phyloP scores from a whole-genome alignment of 1,284 basidiomycete species.

The Marasmius oreades region DNA sequence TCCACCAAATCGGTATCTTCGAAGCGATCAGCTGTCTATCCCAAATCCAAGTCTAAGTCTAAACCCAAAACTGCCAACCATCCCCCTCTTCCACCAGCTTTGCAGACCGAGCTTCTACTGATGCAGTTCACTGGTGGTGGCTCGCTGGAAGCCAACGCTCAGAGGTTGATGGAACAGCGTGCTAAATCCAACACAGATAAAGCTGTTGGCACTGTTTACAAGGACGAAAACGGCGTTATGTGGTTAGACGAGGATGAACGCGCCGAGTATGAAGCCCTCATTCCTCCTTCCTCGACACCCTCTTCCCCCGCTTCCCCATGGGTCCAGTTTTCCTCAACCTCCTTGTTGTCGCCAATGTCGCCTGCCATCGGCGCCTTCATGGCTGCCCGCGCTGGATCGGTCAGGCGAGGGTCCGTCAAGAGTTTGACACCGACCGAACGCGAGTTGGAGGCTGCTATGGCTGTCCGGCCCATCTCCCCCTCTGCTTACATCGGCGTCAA shows the following conservation, averaged over 20 bases:
- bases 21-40: background rate
- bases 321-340: slow-evolving; percentile 2
- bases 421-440: slow-evolving; percentile 3
- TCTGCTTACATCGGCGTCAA: background rate
- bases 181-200: slow-evolving; percentile 32
- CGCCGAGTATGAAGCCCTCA: slow-evolving; percentile 60
- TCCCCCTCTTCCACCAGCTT: slow-evolving; percentile 39
- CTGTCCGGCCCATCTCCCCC: background rate
- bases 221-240: slow-evolving; percentile 57
- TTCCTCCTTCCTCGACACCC: slow-evolving; percentile 21
- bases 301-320: slow-evolving; percentile 7
- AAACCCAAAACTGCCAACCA: slow-evolving; percentile 29
- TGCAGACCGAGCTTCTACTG: slow-evolving; percentile 59
- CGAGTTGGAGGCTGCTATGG: background rate
- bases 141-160: slow-evolving; percentile 50
- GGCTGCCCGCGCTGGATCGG: background rate
- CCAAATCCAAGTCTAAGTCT: slow-evolving; percentile 23
- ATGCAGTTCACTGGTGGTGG: slow-evolving; percentile 69
- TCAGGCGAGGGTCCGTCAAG: background rate
- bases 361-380: slow-evolving; percentile 5
- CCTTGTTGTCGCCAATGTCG: background rate
- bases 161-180: slow-evolving; percentile 50
- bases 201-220: slow-evolving; percentile 45
- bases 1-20: slow-evolving; percentile 1
- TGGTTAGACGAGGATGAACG: slow-evolving; percentile 72